Evolutionary conservation across 176 grass and related monocot genomes (phyloP), one percentile per base, ranked within the genome.

Genomic region (Hordeum marinum): DNA sequence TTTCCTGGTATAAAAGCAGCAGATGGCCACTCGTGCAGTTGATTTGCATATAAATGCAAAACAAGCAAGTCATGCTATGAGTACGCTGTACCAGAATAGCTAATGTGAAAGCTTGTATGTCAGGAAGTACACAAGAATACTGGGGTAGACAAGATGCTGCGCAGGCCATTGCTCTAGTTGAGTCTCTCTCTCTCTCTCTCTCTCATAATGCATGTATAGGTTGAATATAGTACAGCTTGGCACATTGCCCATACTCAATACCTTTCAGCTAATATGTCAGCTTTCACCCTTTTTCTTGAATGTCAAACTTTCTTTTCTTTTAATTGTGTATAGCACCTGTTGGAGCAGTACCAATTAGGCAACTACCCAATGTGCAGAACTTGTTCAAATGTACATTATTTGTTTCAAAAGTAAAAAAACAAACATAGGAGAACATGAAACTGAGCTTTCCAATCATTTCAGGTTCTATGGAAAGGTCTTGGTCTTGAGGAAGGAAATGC

Each of bases 401-500:
- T 68, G 32, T 23, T 50, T 68, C 62, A 55, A 27, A 46, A 78
- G 42, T 14, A 83, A 34, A 57, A 55, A 57, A 57, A 21, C 54
- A 57, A 57, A 57, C 54, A 78, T 66, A 41, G 62, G 42, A 43
- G 13, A 77, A 37, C 26, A 65, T 31, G 50, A 23, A 68, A 57
- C 31, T 68, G 23, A 76, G 7, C 45, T 83, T 76, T 84, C 27
- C 35, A 62, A 76, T 71, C 52, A 14, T 80, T 87, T 41, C 80
- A 98, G 96, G 80, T 95, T 71, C 87, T 98, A 26, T 89, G 96
- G 93, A 90, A 98, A 91, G 96, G 93, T 83, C 91, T 98, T 87
- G 95, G 95, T n/a, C 80, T 98, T 76, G 89, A 85, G 54, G 87
- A 85, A 60, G 89, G 77, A 81, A 85, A 82, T 85, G 73, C 34